These are phyloP conservation scores for Rhizopogon salebrosus DNA, from an alignment of 768 basidiomycete species.

Conservation along the genomic window DNA sequence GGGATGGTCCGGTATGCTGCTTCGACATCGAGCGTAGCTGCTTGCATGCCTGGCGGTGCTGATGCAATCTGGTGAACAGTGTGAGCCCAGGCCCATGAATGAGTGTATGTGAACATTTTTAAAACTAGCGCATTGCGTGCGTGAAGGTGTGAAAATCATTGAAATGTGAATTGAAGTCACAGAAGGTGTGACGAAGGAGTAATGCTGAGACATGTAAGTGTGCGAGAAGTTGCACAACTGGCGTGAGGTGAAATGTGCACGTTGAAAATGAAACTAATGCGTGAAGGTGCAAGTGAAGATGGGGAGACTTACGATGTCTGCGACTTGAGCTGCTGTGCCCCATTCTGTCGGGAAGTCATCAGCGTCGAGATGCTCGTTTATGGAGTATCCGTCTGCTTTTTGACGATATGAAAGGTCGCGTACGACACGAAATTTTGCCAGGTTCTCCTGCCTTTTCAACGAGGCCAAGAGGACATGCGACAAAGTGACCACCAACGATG, in stretches of 20 bases:
- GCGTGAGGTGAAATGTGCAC: too few relatives aligned
- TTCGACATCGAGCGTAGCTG: neutral
- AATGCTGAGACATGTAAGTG: too few relatives aligned
- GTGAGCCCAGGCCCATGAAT: too few relatives aligned
- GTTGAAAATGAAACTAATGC: too few relatives aligned
- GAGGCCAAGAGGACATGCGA: neutral
- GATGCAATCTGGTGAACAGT: too few relatives aligned
- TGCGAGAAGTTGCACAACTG: too few relatives aligned
- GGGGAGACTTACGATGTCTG: neutral
- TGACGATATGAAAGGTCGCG: constrained; percentile 15
- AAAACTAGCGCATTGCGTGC: too few relatives aligned
- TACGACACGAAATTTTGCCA: constrained; percentile 13
- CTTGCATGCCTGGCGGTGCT: neutral
- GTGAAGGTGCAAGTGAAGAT: too few relatives aligned
- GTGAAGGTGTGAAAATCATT: too few relatives aligned
- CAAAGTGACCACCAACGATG: neutral
- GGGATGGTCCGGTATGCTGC: neutral
- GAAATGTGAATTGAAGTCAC: too few relatives aligned
- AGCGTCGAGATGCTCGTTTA: constrained; percentile 5
- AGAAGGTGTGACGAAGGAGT: too few relatives aligned
- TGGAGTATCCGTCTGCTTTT: neutral
- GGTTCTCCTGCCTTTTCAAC: neutral
- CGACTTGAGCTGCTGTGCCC: neutral
- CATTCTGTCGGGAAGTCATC: neutral
- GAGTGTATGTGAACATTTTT: too few relatives aligned